A percentile compares a stretch with the other conserved stretches of the same genome.
Evolutionary conservation across 345 rosid genomes (phyloP).

Genomic region (Syzygium aqueum): DNA sequence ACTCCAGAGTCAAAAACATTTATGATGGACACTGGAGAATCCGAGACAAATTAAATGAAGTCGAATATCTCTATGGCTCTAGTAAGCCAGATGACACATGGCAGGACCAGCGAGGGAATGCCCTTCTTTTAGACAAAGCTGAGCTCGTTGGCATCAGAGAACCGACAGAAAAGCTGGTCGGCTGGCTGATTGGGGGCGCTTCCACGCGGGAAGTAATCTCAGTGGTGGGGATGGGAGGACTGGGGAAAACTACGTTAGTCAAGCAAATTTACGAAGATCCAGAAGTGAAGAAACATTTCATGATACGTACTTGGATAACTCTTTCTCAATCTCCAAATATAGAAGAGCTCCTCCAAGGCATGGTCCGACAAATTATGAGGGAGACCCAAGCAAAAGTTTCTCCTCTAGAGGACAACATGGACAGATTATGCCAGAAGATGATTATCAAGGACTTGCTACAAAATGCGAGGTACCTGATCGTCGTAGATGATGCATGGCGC

Average conservation of each 20-base stretch:
- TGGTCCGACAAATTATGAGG: constrained; percentile 10
- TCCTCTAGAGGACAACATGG: constrained; percentile 9
- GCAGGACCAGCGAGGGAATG: constrained; percentile 14
- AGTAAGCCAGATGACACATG: neutral
- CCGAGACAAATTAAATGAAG: neutral
- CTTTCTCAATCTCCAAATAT: constrained; percentile 12
- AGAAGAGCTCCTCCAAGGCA: constrained; percentile 8
- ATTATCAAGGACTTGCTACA: constrained; percentile 10
- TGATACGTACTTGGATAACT: constrained; percentile 13
- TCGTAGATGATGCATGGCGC: constrained; percentile 27
- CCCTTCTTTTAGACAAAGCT: constrained; percentile 19
- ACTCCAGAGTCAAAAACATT: neutral
- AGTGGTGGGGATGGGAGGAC: constrained; percentile 28
- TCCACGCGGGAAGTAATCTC: constrained; percentile 5
- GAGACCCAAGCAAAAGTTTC: constrained; percentile 10
- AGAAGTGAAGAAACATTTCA: constrained; percentile 13
- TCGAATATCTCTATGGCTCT: neutral
- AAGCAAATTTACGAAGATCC: constrained; percentile 22
- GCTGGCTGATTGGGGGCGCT: constrained; percentile 6
- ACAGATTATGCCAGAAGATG: neutral
- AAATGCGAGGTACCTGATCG: constrained; percentile 17
- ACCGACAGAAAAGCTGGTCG: constrained; percentile 7
- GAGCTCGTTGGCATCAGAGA: constrained; percentile 25
- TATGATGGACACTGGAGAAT: constrained; percentile 11
- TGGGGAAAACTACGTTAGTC: constrained; percentile 30